Evolutionary conservation across 768 basidiomycete genomes (phyloP).

Genomic region (Pisolithus orientalis): DNA sequence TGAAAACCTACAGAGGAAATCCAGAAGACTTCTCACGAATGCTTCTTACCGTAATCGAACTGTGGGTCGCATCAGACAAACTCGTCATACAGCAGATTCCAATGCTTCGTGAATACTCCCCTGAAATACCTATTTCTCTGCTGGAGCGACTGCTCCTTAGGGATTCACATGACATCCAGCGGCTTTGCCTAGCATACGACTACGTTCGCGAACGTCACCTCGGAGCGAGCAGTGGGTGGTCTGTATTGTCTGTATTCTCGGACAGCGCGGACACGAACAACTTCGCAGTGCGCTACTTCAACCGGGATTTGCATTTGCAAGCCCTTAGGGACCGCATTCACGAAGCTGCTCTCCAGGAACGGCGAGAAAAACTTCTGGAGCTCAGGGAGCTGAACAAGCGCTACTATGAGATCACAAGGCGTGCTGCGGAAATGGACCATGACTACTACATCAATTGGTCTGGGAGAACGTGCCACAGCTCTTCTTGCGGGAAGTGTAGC

Average conservation of each 20-base stretch:
- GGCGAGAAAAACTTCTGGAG: constrained; percentile 11
- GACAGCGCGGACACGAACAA: constrained; percentile 7
- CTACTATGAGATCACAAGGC: neutral
- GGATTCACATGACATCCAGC: constrained; percentile 19
- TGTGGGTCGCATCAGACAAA: constrained; percentile 42
- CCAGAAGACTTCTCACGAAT: constrained; percentile 35
- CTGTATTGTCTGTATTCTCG: constrained; percentile 38
- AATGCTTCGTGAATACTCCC: constrained; percentile 38
- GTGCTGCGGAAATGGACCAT: neutral
- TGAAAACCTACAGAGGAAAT: constrained; percentile 22
- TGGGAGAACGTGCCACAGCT: neutral
- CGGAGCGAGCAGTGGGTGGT: constrained; percentile 8
- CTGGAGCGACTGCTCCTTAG: constrained; percentile 31
- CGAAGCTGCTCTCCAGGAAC: constrained; percentile 12
- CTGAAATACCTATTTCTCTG: constrained; percentile 30
- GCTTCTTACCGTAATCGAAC: constrained; percentile 27
- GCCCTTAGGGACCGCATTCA: constrained; percentile 24
- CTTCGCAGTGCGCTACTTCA: constrained; percentile 32
- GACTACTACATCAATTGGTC: neutral
- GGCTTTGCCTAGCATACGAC: constrained; percentile 18
- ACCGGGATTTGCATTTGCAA: constrained; percentile 10
- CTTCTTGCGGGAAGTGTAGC: constrained; percentile 21
- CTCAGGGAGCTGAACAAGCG: constrained; percentile 10
- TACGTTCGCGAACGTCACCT: constrained; percentile 29
- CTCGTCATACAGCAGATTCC: constrained; percentile 27